A percentile compares a stretch with the other conserved stretches of the same genome.
phyloP scores from a whole-genome alignment of 2,329 filamentous ascomycete genomes.

The Fusarium marasasianum region DNA sequence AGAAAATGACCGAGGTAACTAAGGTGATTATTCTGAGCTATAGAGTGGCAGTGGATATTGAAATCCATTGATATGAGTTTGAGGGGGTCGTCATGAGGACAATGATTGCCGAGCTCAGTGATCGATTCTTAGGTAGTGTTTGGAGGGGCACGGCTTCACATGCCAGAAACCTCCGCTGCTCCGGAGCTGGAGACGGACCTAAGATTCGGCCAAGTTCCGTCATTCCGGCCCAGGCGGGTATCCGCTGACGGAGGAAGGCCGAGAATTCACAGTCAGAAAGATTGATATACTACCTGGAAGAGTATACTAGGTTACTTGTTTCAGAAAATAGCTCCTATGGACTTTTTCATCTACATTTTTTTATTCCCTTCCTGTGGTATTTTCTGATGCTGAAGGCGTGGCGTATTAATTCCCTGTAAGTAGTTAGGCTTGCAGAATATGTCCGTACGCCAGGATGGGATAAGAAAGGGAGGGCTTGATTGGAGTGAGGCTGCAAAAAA shows the following conservation, averaged over 20 bases:
- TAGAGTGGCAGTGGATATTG: conserved; percentile 10
- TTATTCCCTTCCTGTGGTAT: neutral
- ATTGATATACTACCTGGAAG: neutral
- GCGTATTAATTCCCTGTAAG: neutral
- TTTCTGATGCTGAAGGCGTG: neutral
- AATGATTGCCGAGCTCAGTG: conserved; percentile 3
- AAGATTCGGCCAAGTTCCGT: conserved; percentile 43
- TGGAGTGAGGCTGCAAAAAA: neutral
- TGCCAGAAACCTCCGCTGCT: conserved; percentile 45
- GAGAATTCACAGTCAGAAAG: conserved; percentile 15
- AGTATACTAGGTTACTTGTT: neutral
- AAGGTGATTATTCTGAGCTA: conserved; percentile 1
- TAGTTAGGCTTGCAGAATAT: neutral
- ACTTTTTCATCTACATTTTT: too few relatives aligned
- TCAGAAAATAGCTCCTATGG: neutral
- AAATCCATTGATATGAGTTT: neutral
- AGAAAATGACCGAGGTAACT: conserved; percentile 33
- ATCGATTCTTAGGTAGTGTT: neutral
- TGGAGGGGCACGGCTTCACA: conserved; percentile 39
- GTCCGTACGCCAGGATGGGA: neutral
- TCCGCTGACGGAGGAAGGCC: conserved; percentile 38
- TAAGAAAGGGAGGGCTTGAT: neutral
- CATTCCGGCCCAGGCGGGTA: conserved; percentile 22
- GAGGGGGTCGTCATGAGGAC: conserved; percentile 5
- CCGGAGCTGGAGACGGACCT: conserved; percentile 34